phyloP scores from a whole-genome alignment of 805 yeast species.

The Ogataea pignaliae region DNA sequence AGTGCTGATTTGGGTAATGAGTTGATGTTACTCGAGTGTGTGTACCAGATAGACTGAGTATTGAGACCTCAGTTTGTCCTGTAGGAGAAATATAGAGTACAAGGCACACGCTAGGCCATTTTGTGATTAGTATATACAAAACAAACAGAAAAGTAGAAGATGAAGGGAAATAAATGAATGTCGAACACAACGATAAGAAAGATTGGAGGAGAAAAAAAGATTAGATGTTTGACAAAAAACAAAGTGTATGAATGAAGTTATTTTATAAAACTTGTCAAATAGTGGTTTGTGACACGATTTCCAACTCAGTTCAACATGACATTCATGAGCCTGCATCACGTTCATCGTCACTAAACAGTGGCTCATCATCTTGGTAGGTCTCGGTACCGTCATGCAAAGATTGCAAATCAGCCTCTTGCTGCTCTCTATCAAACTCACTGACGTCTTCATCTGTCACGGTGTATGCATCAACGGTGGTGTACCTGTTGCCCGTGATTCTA shows the following conservation, averaged over 20 bases:
- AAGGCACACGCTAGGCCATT: too few relatives aligned
- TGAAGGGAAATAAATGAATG: neutral
- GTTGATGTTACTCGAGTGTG: too few relatives aligned
- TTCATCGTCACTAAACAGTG: constrained; percentile 19
- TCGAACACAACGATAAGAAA: neutral
- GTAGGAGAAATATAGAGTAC: too few relatives aligned
- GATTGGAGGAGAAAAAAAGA: neutral
- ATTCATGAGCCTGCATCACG: constrained; percentile 7
- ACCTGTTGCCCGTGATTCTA: constrained; percentile 8
- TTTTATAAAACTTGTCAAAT: too few relatives aligned
- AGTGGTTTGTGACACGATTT: neutral
- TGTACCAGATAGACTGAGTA: too few relatives aligned
- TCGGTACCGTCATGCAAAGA: constrained; percentile 4
- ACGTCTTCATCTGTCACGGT: constrained; percentile 21
- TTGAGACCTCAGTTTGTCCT: too few relatives aligned
- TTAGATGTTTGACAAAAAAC: neutral
- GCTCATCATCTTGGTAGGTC: constrained; percentile 18
- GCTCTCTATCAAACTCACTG: constrained; percentile 10
- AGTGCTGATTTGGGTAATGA: too few relatives aligned
- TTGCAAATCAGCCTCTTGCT: constrained; percentile 2
- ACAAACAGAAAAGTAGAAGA: too few relatives aligned
- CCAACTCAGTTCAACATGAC: neutral
- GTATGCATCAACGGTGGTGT: constrained; percentile 13
- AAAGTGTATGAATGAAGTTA: too few relatives aligned
- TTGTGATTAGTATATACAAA: too few relatives aligned